Evolutionary conservation across 805 yeast genomes (phyloP).

Genomic region (Danielia oregonensis): DNA sequence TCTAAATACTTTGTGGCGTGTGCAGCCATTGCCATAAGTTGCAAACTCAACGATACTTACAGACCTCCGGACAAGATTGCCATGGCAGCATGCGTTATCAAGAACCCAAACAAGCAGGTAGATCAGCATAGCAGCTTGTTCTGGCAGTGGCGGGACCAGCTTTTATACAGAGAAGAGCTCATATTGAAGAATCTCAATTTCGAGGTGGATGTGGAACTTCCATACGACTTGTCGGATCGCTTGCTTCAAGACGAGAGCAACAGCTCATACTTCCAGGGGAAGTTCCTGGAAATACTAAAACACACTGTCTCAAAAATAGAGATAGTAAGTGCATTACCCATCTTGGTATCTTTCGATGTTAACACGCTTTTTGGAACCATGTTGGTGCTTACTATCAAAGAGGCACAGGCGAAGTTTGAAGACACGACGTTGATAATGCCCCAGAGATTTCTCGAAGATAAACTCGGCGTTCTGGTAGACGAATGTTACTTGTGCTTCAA

Average conservation of each 20-base stretch:
- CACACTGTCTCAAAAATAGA: constrained; percentile 35
- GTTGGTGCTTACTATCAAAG: constrained; percentile 14
- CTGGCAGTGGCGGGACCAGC: constrained; percentile 45
- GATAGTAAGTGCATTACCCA: constrained; percentile 35
- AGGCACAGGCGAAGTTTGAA: constrained; percentile 12
- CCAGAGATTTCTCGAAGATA: constrained; percentile 5
- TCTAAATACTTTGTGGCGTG: constrained; percentile 43
- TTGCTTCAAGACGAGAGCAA: constrained; percentile 12
- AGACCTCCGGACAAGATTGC: constrained; percentile 44
- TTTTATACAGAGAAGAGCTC: constrained; percentile 40
- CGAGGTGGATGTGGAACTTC: constrained; percentile 37
- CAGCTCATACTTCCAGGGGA: constrained; percentile 8
- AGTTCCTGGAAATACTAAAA: constrained; percentile 20
- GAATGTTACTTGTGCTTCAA: constrained; percentile 14
- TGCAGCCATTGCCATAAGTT: constrained; percentile 41
- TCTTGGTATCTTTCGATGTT: constrained; percentile 33
- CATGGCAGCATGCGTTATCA: constrained; percentile 31
- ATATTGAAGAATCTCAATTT: constrained; percentile 36
- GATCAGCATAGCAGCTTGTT: constrained; percentile 39
- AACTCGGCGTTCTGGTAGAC: constrained; percentile 4
- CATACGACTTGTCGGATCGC: constrained; percentile 31
- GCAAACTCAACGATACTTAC: constrained; percentile 40
- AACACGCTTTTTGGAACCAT: constrained; percentile 28
- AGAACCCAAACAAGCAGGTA: constrained; percentile 28
- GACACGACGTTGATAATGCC: constrained; percentile 11